phyloP scores from a whole-genome alignment of 345 rosid species.

The Odontarrhena argentea region DNA sequence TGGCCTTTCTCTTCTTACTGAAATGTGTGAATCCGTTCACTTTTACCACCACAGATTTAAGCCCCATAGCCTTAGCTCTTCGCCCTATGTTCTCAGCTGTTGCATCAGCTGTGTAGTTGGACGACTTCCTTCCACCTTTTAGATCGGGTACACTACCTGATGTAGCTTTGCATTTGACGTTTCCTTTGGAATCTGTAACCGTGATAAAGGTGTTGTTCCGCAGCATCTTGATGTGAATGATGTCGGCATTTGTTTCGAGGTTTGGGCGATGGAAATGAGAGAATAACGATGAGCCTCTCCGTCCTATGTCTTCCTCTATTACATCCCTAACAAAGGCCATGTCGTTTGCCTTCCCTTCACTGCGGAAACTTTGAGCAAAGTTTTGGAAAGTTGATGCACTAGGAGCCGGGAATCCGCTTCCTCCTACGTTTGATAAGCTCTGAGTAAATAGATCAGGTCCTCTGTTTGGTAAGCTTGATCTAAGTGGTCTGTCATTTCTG shows the following conservation, averaged over 20 bases:
- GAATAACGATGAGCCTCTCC: constrained; percentile 19
- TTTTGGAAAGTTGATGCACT: constrained; percentile 37
- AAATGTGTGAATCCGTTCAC: constrained; percentile 83
- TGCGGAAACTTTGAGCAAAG: constrained; percentile 37
- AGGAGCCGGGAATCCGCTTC: constrained; percentile 14
- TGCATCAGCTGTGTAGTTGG: constrained; percentile 83
- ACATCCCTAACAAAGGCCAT: constrained; percentile 58
- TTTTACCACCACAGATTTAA: constrained; percentile 78
- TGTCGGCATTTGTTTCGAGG: constrained; percentile 58
- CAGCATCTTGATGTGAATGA: constrained; percentile 69
- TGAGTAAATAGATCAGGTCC: constrained; percentile 22
- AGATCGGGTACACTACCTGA: constrained; percentile 60
- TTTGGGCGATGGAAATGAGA: constrained; percentile 33
- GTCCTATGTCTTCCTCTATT: constrained; percentile 48
- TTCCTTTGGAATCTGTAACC: constrained; percentile 80
- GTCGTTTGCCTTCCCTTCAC: constrained; percentile 33
- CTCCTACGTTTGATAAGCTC: constrained; percentile 19
- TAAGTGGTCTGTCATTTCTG: neutral
- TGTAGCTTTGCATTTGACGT: constrained; percentile 58
- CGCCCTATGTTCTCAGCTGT: constrained; percentile 86
- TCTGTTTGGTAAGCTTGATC: constrained; percentile 27
- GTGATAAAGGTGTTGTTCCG: constrained; percentile 79
- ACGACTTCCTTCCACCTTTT: constrained; percentile 62
- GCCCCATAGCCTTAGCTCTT: constrained; percentile 59
- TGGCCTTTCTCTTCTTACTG: constrained; percentile 79